These are phyloP conservation scores for Alternaria sp. DNA, from an alignment of 2,329 filamentous ascomycete genomes.

Conservation along the genomic window DNA sequence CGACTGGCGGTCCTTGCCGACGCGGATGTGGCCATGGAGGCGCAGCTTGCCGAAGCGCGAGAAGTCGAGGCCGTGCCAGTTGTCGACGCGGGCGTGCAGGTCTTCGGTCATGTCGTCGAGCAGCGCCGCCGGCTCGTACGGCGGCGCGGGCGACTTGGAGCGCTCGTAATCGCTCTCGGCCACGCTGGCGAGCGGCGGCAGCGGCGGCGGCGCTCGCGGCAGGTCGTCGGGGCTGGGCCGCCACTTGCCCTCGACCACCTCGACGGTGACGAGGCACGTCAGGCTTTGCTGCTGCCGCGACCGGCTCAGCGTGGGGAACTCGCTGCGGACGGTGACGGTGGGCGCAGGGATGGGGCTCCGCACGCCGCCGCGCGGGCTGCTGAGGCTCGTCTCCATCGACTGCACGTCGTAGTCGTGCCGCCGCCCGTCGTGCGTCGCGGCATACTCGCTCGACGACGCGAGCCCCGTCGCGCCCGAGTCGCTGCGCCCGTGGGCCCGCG, in stretches of 20 bases:
- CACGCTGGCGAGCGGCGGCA: slow-evolving; percentile 57
- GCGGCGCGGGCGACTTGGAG: slow-evolving; percentile 64
- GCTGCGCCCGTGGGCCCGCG: slow-evolving; percentile 69
- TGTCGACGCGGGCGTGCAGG: slow-evolving; percentile 86
- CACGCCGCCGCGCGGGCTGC: slow-evolving; percentile 71
- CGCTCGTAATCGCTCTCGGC: slow-evolving; percentile 49
- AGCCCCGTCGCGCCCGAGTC: slow-evolving; percentile 77
- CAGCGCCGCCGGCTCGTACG: slow-evolving; percentile 77
- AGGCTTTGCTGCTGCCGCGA: slow-evolving; percentile 94
- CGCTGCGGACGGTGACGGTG: slow-evolving; percentile 91
- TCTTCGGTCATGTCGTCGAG: slow-evolving; percentile 87
- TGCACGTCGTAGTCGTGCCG: slow-evolving; percentile 95
- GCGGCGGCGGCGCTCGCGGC: slow-evolving; percentile 60
- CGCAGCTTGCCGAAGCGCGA: slow-evolving; percentile 90
- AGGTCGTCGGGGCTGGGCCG: slow-evolving; percentile 82
- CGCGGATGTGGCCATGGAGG: slow-evolving; percentile 85
- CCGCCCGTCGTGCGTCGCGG: slow-evolving; percentile 75
- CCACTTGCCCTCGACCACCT: slow-evolving; percentile 94
- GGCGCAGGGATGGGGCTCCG: slow-evolving; percentile 91
- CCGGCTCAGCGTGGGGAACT: slow-evolving; percentile 91
- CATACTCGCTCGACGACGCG: slow-evolving; percentile 79
- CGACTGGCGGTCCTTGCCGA: slow-evolving; percentile 93
- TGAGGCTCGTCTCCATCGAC: slow-evolving; percentile 87
- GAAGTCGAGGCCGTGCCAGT: slow-evolving; percentile 97
- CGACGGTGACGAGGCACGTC: slow-evolving; percentile 91